Evolutionary conservation across 257 asterid species (phyloP), one percentile per base, ranked within the genome.

Genomic region (Nicotiana tomentosiformis): DNA sequence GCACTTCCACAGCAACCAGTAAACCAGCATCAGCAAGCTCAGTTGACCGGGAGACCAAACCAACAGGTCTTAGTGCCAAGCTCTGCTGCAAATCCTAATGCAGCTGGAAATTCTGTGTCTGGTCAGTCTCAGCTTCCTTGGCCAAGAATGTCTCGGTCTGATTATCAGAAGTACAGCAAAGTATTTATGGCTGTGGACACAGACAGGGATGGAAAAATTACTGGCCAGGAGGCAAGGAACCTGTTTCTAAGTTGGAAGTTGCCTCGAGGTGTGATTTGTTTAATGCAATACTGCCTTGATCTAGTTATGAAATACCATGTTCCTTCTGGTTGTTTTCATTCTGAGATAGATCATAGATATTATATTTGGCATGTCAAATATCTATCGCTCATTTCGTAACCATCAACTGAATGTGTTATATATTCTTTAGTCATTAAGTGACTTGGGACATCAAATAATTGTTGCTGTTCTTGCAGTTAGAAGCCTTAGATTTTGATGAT

Each of bases 211-310:
- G 99, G 98, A 80, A 93, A 92, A 88, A 95, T 96, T 69, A 88
- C 93, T 10, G 99, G 98, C 77, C 96, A 89, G 87, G 96, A 96
- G 93, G 99, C 99, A 8, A 96, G 96, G 60, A 88, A 91, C 87
- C 93, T 96, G 79, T 96, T 96, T 88, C 90, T 96, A 85, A 96
- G 98, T 89, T 96, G 99, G 99, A 91, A 87, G 93, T 90, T 90
- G 84, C 98, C 98, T 53, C 90, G 93, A 90, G 98, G 98, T 96
- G 86, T 35, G 66, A 64, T 23, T 17, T 35, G 56, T 49, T 56
- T 81, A 30, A 10, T 43, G 49, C 49, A 43, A 43, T 43, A 8
- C 39, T 57, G 43, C 65, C 64, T 76, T 84, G 30, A 61, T 74
- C 26, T 72, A 65, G 66, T 81, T 66, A 49, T 16, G 77, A 77